Percentiles rank a stretch among this genome's conserved stretches.
These are phyloP conservation scores for Graphilbum sp. DNA, from an alignment of 2,329 filamentous ascomycete species.

Conservation along the genomic window DNA sequence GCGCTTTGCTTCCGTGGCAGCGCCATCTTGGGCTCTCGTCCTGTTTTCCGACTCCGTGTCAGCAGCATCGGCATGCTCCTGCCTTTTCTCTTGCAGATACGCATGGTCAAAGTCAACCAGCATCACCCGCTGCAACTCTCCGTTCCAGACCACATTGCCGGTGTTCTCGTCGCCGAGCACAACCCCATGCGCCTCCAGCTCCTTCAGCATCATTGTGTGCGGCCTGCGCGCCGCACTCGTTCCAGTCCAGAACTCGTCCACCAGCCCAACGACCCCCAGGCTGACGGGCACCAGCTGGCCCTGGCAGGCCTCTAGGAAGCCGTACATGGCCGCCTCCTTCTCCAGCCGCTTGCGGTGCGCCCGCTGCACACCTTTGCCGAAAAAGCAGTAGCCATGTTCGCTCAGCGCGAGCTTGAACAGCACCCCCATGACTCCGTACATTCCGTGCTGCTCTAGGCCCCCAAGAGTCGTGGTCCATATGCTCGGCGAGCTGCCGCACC, in stretches of 20 bases:
- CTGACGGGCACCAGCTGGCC: slow-evolving; percentile 7
- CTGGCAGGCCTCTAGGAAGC: slow-evolving; percentile 2
- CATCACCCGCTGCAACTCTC: slow-evolving; percentile 2
- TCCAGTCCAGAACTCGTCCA: slow-evolving; percentile 3
- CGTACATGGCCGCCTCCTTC: slow-evolving; percentile 3
- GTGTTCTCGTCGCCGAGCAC: not conserved
- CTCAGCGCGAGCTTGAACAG: slow-evolving; percentile 7
- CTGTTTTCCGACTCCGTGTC: too few species aligned
- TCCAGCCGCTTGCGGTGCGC: slow-evolving; percentile 1
- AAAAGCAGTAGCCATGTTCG: slow-evolving; percentile 8
- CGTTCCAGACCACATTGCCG: slow-evolving; percentile 3
- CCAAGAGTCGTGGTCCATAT: slow-evolving; percentile 3
- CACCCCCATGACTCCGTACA: slow-evolving; percentile 3
- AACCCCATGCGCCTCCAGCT: slow-evolving; percentile 1
- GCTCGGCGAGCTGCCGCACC: not conserved
- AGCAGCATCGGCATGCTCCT: too few species aligned
- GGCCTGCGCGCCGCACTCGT: too few species aligned
- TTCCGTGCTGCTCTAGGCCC: not conserved
- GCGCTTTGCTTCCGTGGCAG: too few species aligned
- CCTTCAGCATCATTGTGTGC: not conserved
- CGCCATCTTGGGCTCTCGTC: too few species aligned
- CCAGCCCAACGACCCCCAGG: slow-evolving; percentile 7
- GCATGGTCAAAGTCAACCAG: slow-evolving; percentile 2
- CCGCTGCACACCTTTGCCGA: slow-evolving; percentile 6
- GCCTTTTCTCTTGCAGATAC: too few species aligned